phyloP scores from a whole-genome alignment of 805 yeast genomes.

The Candida broadrunensis region DNA sequence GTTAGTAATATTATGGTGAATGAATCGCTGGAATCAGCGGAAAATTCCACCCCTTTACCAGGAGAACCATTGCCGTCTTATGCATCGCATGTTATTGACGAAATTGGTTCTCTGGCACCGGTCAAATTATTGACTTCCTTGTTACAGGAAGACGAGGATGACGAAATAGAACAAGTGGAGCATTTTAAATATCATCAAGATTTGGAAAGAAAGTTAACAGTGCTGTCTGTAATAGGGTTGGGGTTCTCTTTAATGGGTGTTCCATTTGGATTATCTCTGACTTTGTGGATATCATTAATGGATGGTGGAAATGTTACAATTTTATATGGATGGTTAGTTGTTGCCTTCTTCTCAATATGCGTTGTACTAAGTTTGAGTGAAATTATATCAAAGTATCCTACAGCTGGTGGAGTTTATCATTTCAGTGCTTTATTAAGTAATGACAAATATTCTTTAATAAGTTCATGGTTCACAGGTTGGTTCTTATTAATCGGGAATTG shows the following conservation, averaged over 20 bases:
- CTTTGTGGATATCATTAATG: slow-evolving; percentile 65
- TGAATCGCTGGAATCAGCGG: background rate
- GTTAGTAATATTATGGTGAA: too few species aligned
- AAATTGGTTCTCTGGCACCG: slow-evolving; percentile 10
- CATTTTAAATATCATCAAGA: slow-evolving; percentile 75
- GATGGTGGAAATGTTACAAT: slow-evolving; percentile 80
- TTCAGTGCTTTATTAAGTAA: slow-evolving; percentile 70
- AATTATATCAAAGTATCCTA: slow-evolving; percentile 72
- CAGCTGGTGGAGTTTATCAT: slow-evolving; percentile 74
- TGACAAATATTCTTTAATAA: slow-evolving; percentile 50
- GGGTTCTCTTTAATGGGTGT: slow-evolving; percentile 84
- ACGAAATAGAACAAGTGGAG: slow-evolving; percentile 57
- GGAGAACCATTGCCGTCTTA: slow-evolving; percentile 8
- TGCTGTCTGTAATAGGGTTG: slow-evolving; percentile 68
- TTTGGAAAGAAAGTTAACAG: slow-evolving; percentile 63
- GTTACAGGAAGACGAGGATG: slow-evolving; percentile 27
- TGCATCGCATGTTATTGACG: slow-evolving; percentile 5
- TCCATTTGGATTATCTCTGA: slow-evolving; percentile 73
- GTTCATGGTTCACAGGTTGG: slow-evolving; percentile 83
- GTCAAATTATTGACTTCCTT: slow-evolving; percentile 11
- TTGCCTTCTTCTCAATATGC: slow-evolving; percentile 58
- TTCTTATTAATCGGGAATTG: slow-evolving; percentile 69
- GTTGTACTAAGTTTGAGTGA: slow-evolving; percentile 75
- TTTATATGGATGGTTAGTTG: slow-evolving; percentile 69
- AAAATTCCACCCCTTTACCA: too few species aligned